phyloP scores from a whole-genome alignment of 306 rosid species.

The Dalbergia cultrata region DNA sequence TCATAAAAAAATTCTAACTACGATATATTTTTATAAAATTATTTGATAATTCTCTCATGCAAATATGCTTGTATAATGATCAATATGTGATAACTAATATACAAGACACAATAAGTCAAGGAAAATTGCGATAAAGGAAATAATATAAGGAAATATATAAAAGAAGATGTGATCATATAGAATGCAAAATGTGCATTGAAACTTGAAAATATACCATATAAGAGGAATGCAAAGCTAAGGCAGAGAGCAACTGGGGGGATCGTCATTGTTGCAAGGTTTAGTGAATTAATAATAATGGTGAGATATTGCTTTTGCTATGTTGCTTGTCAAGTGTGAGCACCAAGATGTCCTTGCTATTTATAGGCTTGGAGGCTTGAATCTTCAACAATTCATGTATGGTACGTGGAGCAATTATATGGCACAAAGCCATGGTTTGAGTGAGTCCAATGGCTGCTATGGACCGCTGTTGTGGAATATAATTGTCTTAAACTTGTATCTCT shows the following conservation, averaged over 20 bases:
- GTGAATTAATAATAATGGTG: not conserved
- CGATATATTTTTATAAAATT: too few species aligned
- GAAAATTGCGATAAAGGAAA: too few species aligned
- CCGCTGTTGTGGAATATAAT: not conserved
- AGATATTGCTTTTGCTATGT: not conserved
- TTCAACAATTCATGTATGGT: not conserved
- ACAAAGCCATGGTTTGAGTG: not conserved
- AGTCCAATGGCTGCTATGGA: not conserved
- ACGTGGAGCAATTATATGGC: too few species aligned
- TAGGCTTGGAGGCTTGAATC: not conserved
- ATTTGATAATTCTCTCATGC: too few species aligned
- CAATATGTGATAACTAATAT: too few species aligned
- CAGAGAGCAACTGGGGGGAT: slow-evolving; percentile 17
- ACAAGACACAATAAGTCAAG: not conserved
- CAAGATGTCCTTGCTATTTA: not conserved
- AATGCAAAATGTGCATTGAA: not conserved
- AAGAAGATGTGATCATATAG: too few species aligned
- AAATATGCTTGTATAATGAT: too few species aligned
- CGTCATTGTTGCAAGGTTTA: slow-evolving; percentile 6
- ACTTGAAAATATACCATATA: slow-evolving; percentile 47
- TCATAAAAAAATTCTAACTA: too few species aligned
- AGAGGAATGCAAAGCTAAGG: slow-evolving; percentile 50
- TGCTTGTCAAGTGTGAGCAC: not conserved
- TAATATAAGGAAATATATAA: too few species aligned
- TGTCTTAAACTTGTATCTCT: not conserved